Evolutionary conservation across 129 eudicot species (phyloP).

Genomic region (Lonicera japonica): DNA sequence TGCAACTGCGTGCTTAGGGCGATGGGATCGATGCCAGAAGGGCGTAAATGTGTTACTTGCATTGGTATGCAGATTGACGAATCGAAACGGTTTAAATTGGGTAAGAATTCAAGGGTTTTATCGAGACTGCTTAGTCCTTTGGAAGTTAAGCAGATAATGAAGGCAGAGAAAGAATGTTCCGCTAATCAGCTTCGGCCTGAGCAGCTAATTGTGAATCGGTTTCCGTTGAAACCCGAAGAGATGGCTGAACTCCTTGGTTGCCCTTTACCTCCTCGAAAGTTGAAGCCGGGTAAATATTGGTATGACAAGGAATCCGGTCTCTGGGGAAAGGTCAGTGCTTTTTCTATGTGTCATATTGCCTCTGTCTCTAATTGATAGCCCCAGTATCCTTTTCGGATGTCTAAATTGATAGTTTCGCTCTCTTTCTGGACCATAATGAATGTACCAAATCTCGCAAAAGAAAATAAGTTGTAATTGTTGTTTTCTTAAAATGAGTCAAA

Average conservation of each 20-base stretch:
- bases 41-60: slow-evolving; percentile 95
- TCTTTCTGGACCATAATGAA: too few relatives aligned
- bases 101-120: slow-evolving; percentile 78
- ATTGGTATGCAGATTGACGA: slow-evolving; percentile 93
- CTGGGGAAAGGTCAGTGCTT: slow-evolving; percentile 86
- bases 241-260: slow-evolving; percentile 90
- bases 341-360: not conserved
- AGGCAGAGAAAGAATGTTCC: slow-evolving; percentile 88
- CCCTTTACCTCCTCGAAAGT: slow-evolving; percentile 77
- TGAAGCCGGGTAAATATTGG: slow-evolving; percentile 95
- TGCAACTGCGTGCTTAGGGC: slow-evolving; percentile 95
- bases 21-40: slow-evolving; percentile 99
- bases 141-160: slow-evolving; percentile 95
- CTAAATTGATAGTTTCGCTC: too few relatives aligned
- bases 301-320: slow-evolving; percentile 97
- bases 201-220: slow-evolving; percentile 81
- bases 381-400: too few relatives aligned
- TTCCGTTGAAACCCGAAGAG: slow-evolving; percentile 86
- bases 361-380: too few relatives aligned
- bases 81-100: slow-evolving; percentile 63
- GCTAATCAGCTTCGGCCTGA: slow-evolving; percentile 99
- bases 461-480: too few relatives aligned
- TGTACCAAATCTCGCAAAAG: too few relatives aligned
- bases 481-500: too few relatives aligned
- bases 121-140: slow-evolving; percentile 82